These are phyloP conservation scores for Calycina herbarum DNA, from an alignment of 2,329 filamentous ascomycete species.

Conservation along the genomic window DNA sequence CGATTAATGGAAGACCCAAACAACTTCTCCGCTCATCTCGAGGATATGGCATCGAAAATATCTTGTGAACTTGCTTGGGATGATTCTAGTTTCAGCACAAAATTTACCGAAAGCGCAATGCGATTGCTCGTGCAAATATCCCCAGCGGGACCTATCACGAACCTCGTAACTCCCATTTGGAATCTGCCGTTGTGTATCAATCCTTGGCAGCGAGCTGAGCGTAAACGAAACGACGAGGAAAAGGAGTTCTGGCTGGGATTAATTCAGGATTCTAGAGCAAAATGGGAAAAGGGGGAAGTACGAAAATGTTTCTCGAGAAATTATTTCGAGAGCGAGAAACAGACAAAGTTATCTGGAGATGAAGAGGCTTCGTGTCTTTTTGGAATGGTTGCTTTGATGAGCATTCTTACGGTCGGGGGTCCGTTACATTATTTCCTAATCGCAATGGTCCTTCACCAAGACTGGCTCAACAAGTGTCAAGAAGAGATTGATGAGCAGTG, in stretches of 20 bases:
- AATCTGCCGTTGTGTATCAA: slow-evolving; percentile 19
- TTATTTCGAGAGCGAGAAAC: slow-evolving; percentile 41
- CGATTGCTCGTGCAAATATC: slow-evolving; percentile 59
- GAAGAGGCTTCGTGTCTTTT: slow-evolving; percentile 10
- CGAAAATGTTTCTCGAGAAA: slow-evolving; percentile 44
- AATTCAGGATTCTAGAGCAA: slow-evolving; percentile 40
- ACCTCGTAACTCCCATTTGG: slow-evolving; percentile 55
- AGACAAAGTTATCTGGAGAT: slow-evolving; percentile 24
- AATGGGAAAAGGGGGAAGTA: slow-evolving; percentile 39
- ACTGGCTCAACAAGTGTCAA: slow-evolving; percentile 17
- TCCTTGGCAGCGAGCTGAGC: slow-evolving; percentile 47
- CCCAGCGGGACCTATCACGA: slow-evolving; percentile 57
- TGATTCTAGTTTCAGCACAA: slow-evolving; percentile 48
- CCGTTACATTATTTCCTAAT: slow-evolving; percentile 9
- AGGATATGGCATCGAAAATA: slow-evolving; percentile 59
- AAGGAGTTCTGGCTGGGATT: slow-evolving; percentile 43
- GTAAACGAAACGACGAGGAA: slow-evolving; percentile 48
- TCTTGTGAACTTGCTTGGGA: slow-evolving; percentile 57
- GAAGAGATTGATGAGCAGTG: slow-evolving; percentile 18
- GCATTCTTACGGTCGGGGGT: slow-evolving; percentile 11
- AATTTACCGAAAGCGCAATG: slow-evolving; percentile 53
- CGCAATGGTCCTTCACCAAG: slow-evolving; percentile 18
- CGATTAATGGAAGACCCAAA: slow-evolving; percentile 51
- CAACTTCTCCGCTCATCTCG: slow-evolving; percentile 50
- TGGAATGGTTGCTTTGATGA: slow-evolving; percentile 12